Base-by-base conservation (phyloP, 345 rosid genomes). In the Citrus australasica region DNA sequence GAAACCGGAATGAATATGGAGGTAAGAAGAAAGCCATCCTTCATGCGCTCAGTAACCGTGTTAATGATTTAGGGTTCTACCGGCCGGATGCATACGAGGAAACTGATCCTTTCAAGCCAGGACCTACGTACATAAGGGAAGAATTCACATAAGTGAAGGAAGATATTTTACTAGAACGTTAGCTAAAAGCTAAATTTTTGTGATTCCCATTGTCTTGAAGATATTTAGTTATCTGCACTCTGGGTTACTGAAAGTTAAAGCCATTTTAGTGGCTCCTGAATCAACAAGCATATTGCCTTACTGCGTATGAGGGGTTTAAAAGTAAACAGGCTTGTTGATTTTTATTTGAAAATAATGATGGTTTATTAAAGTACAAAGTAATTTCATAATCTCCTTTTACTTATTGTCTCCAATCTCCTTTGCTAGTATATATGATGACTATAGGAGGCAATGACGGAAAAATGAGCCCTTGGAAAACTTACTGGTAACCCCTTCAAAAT, bases 1-100 rank as follows among this genome's bases (percentile, higher is more conserved):
- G 55, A 77, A 90, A 95, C 88, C 79, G 90, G 77, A 94, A 93
- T 1, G 93, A 86, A 24, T 95, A 92, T 5, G 99, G 99, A 30
- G 93, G 92, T 63, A 77, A 78, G 13, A 95, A 93, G 80, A 95
- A 95, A 63, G 97, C 97, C 53, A 87, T 95, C 79, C 87, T 93
- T 65, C 99, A 95, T 46, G 99, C 87, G 66, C 87, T 95, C 13
- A 93, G 98, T 68, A 91, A 93, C 82, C 92, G 96, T 9, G 81
- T 93, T 68, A 92, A 92, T n/a, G 97, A 95, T 82, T 76, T 89
- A 33, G 99, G 98, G 32, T 84, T 88, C 77, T 79, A 87, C 75
- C 92, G 98, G 3, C 90, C 94, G 0, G 98, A 90, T 6, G 98
- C 90, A 17, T 95, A 95, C 68, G 79, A 71, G 13, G 96, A 89